A percentile compares a stretch with the other conserved stretches of the same genome.
These are phyloP conservation scores for Aspergillus proliferans DNA, from an alignment of 2,329 filamentous ascomycete species.

Conservation along the genomic window DNA sequence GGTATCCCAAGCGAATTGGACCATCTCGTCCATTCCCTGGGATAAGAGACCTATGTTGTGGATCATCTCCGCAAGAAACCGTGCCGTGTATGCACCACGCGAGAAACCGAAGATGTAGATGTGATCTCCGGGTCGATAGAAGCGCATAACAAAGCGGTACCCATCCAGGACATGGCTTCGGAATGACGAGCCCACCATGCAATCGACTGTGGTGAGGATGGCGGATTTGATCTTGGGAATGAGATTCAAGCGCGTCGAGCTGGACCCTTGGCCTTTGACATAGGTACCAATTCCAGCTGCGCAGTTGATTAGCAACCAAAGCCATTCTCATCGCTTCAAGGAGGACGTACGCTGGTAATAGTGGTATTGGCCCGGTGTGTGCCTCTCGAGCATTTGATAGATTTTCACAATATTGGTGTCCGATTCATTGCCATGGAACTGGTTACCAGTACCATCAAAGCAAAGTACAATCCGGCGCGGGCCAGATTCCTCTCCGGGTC, in stretches of 20 bases:
- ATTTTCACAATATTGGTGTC: conserved; percentile 53
- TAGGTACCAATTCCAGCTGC: not conserved
- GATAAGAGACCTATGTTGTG: conserved; percentile 45
- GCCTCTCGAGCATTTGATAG: conserved; percentile 34
- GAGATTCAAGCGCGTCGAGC: not conserved
- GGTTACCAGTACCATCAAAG: conserved; percentile 22
- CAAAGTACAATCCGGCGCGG: conserved; percentile 3
- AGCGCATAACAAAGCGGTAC: conserved; percentile 51
- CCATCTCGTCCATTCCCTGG: conserved; percentile 50
- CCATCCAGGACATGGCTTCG: conserved; percentile 49
- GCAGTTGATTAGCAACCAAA: not conserved
- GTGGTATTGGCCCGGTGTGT: conserved; percentile 1
- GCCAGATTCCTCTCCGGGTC: not conserved
- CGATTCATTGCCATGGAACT: conserved; percentile 28
- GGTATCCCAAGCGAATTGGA: conserved; percentile 42
- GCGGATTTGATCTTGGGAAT: conserved; percentile 2
- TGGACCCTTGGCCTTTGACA: not conserved
- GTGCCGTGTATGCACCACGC: conserved; percentile 49
- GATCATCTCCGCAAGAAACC: conserved; percentile 49
- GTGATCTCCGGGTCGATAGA: conserved; percentile 45
- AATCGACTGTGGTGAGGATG: conserved; percentile 1
- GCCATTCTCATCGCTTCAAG: not conserved
- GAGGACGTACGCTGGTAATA: conserved; percentile 2
- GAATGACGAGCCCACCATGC: conserved; percentile 27
- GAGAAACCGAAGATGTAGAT: conserved; percentile 54